phyloP scores from a whole-genome alignment of 768 basidiomycete species.

The Amanita inopinata region DNA sequence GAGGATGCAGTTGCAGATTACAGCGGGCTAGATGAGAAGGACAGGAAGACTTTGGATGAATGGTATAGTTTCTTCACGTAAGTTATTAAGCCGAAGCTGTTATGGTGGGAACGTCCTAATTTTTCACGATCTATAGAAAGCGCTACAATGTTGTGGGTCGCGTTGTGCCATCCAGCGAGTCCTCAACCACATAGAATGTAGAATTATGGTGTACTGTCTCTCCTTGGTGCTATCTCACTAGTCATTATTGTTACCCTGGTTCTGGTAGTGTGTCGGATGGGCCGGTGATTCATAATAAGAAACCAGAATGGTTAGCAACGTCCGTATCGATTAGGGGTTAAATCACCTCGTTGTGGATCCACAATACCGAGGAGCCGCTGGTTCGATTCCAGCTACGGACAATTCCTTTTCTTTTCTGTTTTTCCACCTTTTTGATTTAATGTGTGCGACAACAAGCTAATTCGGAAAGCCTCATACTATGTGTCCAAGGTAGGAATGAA shows the following conservation, averaged over 20 bases:
- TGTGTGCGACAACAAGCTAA: background rate
- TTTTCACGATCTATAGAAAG: too few relatives aligned
- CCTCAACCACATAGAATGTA: too few relatives aligned
- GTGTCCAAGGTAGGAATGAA: too few relatives aligned
- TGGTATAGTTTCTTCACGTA: constrained; percentile 86
- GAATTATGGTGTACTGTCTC: too few relatives aligned
- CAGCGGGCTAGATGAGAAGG: constrained; percentile 58
- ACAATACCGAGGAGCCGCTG: constrained; percentile 21
- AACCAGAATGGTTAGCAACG: background rate
- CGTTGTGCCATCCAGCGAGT: constrained; percentile 29
- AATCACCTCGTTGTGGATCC: constrained; percentile 24
- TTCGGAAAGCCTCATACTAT: background rate
- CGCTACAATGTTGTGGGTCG: constrained; percentile 83
- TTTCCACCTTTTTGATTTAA: background rate
- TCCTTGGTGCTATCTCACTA: too few relatives aligned
- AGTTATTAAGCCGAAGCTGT: too few relatives aligned
- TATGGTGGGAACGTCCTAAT: constrained; percentile 2
- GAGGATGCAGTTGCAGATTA: constrained; percentile 89
- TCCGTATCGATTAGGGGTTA: constrained; percentile 25
- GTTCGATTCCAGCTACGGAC: constrained; percentile 26
- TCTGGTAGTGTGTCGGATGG: too few relatives aligned
- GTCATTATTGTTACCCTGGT: too few relatives aligned
- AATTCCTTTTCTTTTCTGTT: constrained; percentile 8
- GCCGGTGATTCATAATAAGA: too few relatives aligned
- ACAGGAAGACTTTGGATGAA: constrained; percentile 74